Evolutionary conservation across 257 asterid genomes (phyloP), one percentile per base, ranked within the genome.

Genomic region (Solanum pimpinellifolium): DNA sequence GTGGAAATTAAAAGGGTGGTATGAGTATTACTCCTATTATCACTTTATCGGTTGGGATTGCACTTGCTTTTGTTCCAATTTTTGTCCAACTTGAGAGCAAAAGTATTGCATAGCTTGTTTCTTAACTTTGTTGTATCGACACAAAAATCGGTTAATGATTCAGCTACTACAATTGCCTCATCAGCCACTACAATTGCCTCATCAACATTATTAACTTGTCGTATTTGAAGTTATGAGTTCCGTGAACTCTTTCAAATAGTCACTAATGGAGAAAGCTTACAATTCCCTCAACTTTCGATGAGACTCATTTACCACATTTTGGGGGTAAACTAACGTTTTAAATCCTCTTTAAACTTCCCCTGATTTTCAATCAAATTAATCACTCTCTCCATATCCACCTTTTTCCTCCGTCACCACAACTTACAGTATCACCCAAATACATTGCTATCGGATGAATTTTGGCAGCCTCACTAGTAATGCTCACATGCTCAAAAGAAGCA

Each of bases 1-100:
- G 27, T 2, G 0, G 5, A 59, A 59, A 59, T 59, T 59, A 59
- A 1, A 56, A 56, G 4, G n/a, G 0, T 18, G 27, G 12, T 59
- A 20, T 4, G 1, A 59, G 2, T 59, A 20, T 59, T 59, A 59
- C 12, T 25, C 21, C 12, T 20, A 20, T 59, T 8, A 5, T 59
- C 12, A 1, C 12, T 59, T 5, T 11, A 2, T 59, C 4, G 1
- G 1, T 56, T 59, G 5, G 12, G 27, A 20, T 20, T 0, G 0
- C 3, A 59, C 25, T 59, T 59, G 11, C 0, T 5, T 20, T 20
- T 59, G 25, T 59, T 59, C 0, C 2, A 2, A 20, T 59, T 59
- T 12, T 8, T 20, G 1, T 59, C 27, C 12, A 59, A 6, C 66
- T 59, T 8, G 12, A 4, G 27, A 21, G 11, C 5, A 59, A 21